These are phyloP conservation scores for Pyrrhoderma lamaoense DNA, from an alignment of 1,284 basidiomycete genomes.

Conservation along the genomic window DNA sequence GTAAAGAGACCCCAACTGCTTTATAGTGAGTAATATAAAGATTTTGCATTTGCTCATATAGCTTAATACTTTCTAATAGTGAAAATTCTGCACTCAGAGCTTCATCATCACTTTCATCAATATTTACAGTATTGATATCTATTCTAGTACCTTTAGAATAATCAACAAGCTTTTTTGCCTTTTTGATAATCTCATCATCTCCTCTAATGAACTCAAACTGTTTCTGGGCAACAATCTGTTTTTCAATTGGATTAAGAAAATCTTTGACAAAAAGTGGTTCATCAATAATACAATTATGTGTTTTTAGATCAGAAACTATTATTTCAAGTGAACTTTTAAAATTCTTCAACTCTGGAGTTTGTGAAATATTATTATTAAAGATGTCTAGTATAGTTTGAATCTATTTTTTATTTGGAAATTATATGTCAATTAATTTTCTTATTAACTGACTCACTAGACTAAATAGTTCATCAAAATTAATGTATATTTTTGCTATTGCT, in stretches of 20 bases:
- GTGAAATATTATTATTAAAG: slow-evolving; percentile 5
- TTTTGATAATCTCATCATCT: slow-evolving; percentile 23
- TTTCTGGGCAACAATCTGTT: slow-evolving; percentile 20
- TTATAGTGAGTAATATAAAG: slow-evolving; percentile 3
- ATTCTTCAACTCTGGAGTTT: background rate
- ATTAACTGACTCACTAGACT: background rate
- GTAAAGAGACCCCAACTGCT: background rate
- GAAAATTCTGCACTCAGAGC: background rate
- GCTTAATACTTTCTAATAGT: background rate
- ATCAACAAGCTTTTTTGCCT: slow-evolving; percentile 19
- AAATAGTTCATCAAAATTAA: background rate
- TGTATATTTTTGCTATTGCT: background rate
- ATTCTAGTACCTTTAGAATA: background rate
- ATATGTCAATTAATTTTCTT: background rate
- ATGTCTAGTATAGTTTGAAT: background rate
- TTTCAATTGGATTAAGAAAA: slow-evolving; percentile 21
- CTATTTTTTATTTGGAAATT: background rate
- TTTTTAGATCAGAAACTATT: slow-evolving; percentile 4
- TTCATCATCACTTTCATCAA: background rate
- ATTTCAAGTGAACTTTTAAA: slow-evolving; percentile 8
- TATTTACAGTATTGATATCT: background rate
- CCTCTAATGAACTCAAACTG: slow-evolving; percentile 19
- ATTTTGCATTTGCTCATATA: background rate
- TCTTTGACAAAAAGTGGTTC: slow-evolving; percentile 21
- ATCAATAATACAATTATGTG: slow-evolving; percentile 17